Conservation (phyloP, 163 green algal genomes). For the Scenedesmus sp. region DNA sequence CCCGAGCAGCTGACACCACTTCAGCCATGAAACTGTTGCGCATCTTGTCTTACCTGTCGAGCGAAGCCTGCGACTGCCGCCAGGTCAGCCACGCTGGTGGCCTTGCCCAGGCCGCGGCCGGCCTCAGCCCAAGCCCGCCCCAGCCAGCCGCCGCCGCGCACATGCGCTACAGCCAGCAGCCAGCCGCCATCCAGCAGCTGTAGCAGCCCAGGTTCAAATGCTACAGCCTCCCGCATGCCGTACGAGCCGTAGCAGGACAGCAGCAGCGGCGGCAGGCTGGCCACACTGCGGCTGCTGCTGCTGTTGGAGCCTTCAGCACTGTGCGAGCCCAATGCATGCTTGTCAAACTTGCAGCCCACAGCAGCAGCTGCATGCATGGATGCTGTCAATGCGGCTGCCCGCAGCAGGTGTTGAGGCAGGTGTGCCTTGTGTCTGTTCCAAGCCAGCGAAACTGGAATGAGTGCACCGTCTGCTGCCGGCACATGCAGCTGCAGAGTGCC, state of each 20-base stretch:
- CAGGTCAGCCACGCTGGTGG: slow-evolving; percentile 23
- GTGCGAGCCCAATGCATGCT: too few relatives aligned
- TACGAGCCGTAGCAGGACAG: slow-evolving; percentile 70
- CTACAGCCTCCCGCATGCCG: slow-evolving; percentile 45
- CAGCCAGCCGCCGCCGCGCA: slow-evolving; percentile 61
- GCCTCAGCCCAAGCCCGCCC: slow-evolving; percentile 59
- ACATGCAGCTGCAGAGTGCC: slow-evolving; percentile 7
- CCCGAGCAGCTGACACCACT: too few relatives aligned
- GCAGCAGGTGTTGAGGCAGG: not conserved
- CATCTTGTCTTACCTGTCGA: too few relatives aligned
- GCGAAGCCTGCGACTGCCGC: too few relatives aligned
- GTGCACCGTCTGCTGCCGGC: not conserved
- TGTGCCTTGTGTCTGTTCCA: not conserved
- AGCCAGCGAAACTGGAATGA: slow-evolving; percentile 26
- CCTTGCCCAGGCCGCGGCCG: slow-evolving; percentile 50
- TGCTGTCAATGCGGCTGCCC: not conserved
- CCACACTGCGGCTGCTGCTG: not conserved
- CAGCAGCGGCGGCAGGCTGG: slow-evolving; percentile 11
- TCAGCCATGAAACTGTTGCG: too few relatives aligned
- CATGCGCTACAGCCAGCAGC: slow-evolving; percentile 65
- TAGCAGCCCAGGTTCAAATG: slow-evolving; percentile 32
- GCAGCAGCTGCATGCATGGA: too few relatives aligned
- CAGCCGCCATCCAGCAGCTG: slow-evolving; percentile 60
- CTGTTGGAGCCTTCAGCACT: too few relatives aligned
- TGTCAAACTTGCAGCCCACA: too few relatives aligned